Conservation (phyloP, 169 alveolate genomes). For the Perkinsus marinus region DNA sequence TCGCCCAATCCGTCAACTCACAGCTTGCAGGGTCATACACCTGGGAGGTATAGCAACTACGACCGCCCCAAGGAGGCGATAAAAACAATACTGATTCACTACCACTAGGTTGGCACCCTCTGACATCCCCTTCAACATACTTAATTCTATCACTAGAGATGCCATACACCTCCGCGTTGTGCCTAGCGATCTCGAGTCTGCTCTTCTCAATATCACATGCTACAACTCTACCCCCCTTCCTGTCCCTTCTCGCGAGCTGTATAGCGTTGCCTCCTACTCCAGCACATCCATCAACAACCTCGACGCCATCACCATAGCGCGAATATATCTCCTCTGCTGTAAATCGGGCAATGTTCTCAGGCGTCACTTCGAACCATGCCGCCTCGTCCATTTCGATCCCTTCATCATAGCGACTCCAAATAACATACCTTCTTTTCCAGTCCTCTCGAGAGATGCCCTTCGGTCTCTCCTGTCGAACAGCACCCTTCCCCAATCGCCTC, state of each 20-base stretch:
- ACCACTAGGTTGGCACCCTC: background rate
- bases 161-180: background rate
- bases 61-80: background rate
- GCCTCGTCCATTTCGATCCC: constrained; percentile 22
- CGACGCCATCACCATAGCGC: background rate
- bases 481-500: background rate
- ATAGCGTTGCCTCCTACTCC: background rate
- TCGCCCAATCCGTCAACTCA: background rate
- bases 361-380: constrained; percentile 24
- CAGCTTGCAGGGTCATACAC: background rate
- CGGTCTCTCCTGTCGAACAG: background rate
- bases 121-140: background rate
- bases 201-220: background rate
- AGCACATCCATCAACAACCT: background rate
- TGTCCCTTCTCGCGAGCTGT: background rate
- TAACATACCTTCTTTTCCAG: background rate
- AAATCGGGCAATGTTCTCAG: constrained; percentile 19
- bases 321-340: constrained; percentile 5
- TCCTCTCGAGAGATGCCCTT: background rate
- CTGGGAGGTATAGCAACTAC: background rate
- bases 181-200: background rate
- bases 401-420: constrained; percentile 11
- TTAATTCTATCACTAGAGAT: background rate
- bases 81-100: background rate
- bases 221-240: background rate